Percentiles rank a stretch among this genome's conserved stretches.
Evolutionary conservation across 2,329 filamentous ascomycete genomes (phyloP).

Genomic region (Phyllosticta paracitricarpa): DNA sequence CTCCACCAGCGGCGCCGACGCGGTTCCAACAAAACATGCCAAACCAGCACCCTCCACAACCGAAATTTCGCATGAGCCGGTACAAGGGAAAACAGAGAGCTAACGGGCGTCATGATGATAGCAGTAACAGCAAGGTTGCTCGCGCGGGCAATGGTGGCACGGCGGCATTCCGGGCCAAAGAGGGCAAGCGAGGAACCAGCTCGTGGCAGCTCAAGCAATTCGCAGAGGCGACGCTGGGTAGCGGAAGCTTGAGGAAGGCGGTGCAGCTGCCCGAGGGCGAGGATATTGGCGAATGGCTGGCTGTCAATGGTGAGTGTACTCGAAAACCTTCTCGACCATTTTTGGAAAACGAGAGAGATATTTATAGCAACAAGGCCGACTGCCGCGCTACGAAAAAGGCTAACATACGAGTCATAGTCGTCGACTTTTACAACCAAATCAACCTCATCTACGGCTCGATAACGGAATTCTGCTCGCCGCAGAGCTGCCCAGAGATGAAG

Average conservation of each 20-base stretch:
- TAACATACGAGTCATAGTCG: conserved; percentile 51
- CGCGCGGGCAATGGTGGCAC: conserved; percentile 24
- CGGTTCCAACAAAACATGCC: not conserved
- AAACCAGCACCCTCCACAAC: not conserved
- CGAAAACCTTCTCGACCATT: not conserved
- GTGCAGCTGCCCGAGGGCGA: conserved; percentile 96
- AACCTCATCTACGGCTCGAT: conserved; percentile 98
- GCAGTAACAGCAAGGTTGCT: conserved; percentile 9
- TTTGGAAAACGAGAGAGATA: not conserved
- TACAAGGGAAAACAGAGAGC: not conserved
- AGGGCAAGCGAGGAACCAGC: conserved; percentile 72
- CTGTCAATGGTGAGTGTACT: conserved; percentile 73
- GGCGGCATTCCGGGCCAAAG: conserved; percentile 83
- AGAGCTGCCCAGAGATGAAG: conserved; percentile 98
- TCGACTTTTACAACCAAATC: conserved; percentile 99
- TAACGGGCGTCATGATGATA: not conserved
- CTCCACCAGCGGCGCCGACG: not conserved
- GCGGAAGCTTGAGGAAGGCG: conserved; percentile 88
- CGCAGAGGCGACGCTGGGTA: conserved; percentile 91
- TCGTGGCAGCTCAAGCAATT: conserved; percentile 95
- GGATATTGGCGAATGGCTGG: conserved; percentile 95
- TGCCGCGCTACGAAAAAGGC: not conserved
- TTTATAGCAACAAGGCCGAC: conserved; percentile 17
- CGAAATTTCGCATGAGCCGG: not conserved
- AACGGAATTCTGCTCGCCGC: conserved; percentile 96